Evolutionary conservation across 2,329 filamentous ascomycete genomes (phyloP), one percentile per base, ranked within the genome.

Genomic region (Pseudonectria buxi): DNA sequence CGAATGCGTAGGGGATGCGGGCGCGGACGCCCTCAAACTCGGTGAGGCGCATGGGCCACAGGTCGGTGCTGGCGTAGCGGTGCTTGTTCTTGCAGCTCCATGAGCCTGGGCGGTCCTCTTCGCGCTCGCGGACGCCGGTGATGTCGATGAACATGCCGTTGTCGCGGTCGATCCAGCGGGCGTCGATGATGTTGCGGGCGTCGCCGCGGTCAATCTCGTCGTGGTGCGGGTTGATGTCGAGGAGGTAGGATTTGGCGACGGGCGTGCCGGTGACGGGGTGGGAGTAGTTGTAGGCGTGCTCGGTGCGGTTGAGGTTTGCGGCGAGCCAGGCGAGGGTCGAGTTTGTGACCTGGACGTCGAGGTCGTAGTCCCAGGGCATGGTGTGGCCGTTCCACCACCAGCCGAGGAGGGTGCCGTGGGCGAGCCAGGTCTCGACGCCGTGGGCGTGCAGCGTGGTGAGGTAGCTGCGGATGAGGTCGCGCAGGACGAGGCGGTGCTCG

Each of bases 341-440:
- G 36, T 72, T 74, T 13, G 78, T 76, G 18, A 92, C 78, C 61
- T 92, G 86, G 1, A 85, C 84, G 59, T 94, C 86, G 30, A 92
- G 67, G 58, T 94, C 86, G 66, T 79, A 84, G 59, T 92, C 86
- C 85, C 85, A 89, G 1, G 85, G 84, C 64, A 89, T 77, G 54
- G 86, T 78, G 61, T 77, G 63, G 28, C 68, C 73, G 56, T 87
- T 90, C 86, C 86, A 94, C 83, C 84, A 92, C 86, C 86, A 94
- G 10, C 86, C 86, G 14, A 94, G 66, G 32, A 92, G 64, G 4
- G 86, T 88, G 32, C 86, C 86, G 58, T 94, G 86, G 26, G 86
- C 86, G 40, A 94, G 77, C 86, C 86, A 92, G 1, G 86, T 90
- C 61, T 90, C 84, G 43, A 87, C 62, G 6, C 76, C 74, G 35